Evolutionary conservation across 2,329 filamentous ascomycete genomes (phyloP).

Genomic region (Acarospora socialis): DNA sequence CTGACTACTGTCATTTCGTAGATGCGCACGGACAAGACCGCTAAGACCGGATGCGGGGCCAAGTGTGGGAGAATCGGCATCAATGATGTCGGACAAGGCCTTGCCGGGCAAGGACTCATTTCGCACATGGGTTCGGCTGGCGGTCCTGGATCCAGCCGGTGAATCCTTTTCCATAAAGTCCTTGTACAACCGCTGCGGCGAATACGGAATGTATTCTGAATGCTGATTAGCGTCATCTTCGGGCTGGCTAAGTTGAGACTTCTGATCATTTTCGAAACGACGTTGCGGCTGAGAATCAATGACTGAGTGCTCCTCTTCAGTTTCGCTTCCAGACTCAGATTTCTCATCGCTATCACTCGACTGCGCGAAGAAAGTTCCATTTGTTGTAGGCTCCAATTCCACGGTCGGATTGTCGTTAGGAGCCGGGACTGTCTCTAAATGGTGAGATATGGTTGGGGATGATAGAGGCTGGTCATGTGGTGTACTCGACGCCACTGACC

Average conservation of each 20-base stretch:
- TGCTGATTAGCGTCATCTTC: no score
- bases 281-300: no score
- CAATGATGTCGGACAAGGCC: conserved; percentile 16
- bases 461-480: neutral
- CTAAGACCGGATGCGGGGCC: conserved; percentile 52
- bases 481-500: no score
- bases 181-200: neutral
- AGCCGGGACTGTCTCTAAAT: neutral
- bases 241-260: no score
- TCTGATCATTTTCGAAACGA: no score
- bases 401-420: no score
- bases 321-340: no score
- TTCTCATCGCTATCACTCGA: no score
- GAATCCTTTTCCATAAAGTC: neutral
- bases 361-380: no score
- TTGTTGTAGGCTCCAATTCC: no score
- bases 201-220: no score
- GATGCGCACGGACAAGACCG: conserved; percentile 69
- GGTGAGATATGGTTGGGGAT: neutral
- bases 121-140: conserved; percentile 5
- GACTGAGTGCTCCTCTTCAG: no score
- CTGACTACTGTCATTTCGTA: conserved; percentile 64
- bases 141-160: neutral
- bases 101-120: conserved; percentile 8
- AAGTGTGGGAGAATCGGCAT: conserved; percentile 62